Evolutionary conservation across 495 filamentous ascomycete species (phyloP).

Genomic region (Daldinia decipiens): DNA sequence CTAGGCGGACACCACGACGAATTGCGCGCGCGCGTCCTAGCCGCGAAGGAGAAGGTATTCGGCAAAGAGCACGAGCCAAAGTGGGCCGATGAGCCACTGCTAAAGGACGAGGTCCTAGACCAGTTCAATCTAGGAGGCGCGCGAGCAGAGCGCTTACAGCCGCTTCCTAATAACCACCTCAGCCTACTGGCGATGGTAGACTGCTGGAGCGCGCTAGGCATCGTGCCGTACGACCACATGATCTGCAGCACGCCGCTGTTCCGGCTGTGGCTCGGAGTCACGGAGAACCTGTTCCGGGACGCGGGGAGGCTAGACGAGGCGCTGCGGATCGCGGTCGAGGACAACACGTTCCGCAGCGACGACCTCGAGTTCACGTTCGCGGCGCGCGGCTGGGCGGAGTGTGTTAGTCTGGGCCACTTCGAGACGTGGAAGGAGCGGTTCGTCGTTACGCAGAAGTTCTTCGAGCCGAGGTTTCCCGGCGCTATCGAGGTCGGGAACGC

Average conservation of each 20-base stretch:
- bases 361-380: conserved; percentile 98
- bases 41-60: conserved; percentile 85
- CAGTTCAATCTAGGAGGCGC: conserved; percentile 78
- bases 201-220: conserved; percentile 93
- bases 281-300: conserved; percentile 94
- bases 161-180: conserved; percentile 89
- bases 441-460: conserved; percentile 86
- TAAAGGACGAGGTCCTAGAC: conserved; percentile 86
- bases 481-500: conserved; percentile 88
- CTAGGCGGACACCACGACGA: conserved; percentile 83
- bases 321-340: conserved; percentile 84
- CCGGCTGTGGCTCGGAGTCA: conserved; percentile 96
- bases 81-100: conserved; percentile 71
- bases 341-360: conserved; percentile 86
- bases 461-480: conserved; percentile 85
- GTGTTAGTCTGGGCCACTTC: conserved; percentile 89
- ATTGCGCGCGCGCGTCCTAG: conserved; percentile 79
- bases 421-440: conserved; percentile 90
- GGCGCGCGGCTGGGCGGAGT: conserved; percentile 92
- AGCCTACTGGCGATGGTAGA: conserved; percentile 97
- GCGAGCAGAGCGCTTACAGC: conserved; percentile 49
- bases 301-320: conserved; percentile 83
- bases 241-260: conserved; percentile 99
- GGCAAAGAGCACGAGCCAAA: conserved; percentile 56
- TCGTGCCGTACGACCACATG: conserved; percentile 98